Percentiles rank a stretch among this genome's conserved stretches.
Evolutionary conservation across 805 yeast species (phyloP).

Genomic region (Wickerhamiella australiensis): DNA sequence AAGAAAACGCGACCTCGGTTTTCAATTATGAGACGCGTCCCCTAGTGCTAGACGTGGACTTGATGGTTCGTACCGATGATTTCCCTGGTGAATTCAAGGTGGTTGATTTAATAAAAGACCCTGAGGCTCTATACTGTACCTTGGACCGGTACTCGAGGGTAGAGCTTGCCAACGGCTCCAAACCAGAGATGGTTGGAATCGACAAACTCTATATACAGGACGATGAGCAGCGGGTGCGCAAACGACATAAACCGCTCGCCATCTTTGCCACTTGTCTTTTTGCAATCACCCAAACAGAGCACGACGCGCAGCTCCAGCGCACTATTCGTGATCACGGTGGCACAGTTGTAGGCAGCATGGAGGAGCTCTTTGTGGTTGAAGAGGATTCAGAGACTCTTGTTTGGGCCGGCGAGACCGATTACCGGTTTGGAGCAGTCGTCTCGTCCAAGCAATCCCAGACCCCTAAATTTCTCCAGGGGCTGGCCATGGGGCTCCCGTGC

Average conservation of each 20-base stretch:
- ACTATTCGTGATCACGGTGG: not conserved
- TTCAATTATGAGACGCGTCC: not conserved
- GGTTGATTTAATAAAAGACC: conserved; percentile 1
- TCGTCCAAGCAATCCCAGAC: conserved; percentile 28
- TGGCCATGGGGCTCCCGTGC: conserved; percentile 81
- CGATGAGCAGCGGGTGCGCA: not conserved
- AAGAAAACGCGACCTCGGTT: not conserved
- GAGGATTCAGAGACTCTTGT: not conserved
- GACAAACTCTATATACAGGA: conserved; percentile 1
- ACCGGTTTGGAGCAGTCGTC: conserved; percentile 10
- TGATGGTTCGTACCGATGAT: not conserved
- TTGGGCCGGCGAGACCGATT: not conserved
- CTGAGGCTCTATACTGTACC: not conserved
- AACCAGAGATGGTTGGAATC: not conserved
- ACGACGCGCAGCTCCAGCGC: not conserved
- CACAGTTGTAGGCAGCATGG: not conserved
- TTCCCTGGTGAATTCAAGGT: not conserved
- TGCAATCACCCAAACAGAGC: not conserved
- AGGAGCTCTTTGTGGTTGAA: not conserved
- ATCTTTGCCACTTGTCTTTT: not conserved
- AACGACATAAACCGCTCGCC: not conserved
- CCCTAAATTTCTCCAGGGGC: conserved; percentile 60
- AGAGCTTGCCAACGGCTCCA: not conserved
- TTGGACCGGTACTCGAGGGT: not conserved
- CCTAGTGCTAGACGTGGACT: conserved; percentile 1